Evolutionary conservation across 129 eudicot species (phyloP).

Genomic region (Lonicera japonica): DNA sequence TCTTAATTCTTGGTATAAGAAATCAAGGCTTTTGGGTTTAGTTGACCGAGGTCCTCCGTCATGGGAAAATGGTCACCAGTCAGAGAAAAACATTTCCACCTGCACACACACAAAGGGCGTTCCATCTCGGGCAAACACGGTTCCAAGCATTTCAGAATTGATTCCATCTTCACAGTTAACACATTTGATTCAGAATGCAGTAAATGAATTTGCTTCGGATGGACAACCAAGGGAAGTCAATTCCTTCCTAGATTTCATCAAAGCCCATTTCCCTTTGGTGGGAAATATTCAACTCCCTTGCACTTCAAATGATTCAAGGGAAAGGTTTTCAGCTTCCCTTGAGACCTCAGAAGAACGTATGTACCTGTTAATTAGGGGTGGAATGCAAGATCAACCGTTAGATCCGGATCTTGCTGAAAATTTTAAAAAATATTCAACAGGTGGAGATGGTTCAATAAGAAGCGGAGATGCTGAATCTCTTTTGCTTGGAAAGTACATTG

Average conservation of each 20-base stretch:
- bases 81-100: slow-evolving; percentile 43
- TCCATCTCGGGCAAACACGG: slow-evolving; percentile 19
- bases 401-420: slow-evolving; percentile 10
- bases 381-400: slow-evolving; percentile 17
- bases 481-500: slow-evolving; percentile 81
- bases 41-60: slow-evolving; percentile 75
- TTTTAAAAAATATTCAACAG: slow-evolving; percentile 18
- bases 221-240: slow-evolving; percentile 71
- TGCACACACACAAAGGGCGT: slow-evolving; percentile 17
- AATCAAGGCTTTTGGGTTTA: slow-evolving; percentile 85
- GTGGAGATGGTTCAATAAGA: slow-evolving; percentile 27
- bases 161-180: slow-evolving; percentile 45
- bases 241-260: slow-evolving; percentile 60
- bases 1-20: slow-evolving; percentile 40
- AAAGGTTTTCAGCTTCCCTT: slow-evolving; percentile 32
- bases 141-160: slow-evolving; percentile 32
- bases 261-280: slow-evolving; percentile 45
- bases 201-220: slow-evolving; percentile 55
- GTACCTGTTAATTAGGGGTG: slow-evolving; percentile 40
- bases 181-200: slow-evolving; percentile 57
- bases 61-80: slow-evolving; percentile 52
- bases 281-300: slow-evolving; percentile 45
- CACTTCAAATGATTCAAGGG: slow-evolving; percentile 29
- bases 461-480: slow-evolving; percentile 35
- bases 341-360: slow-evolving; percentile 65